Evolutionary conservation across 164 flowering plant species (phyloP).

Genomic region (Aristolochia contorta): DNA sequence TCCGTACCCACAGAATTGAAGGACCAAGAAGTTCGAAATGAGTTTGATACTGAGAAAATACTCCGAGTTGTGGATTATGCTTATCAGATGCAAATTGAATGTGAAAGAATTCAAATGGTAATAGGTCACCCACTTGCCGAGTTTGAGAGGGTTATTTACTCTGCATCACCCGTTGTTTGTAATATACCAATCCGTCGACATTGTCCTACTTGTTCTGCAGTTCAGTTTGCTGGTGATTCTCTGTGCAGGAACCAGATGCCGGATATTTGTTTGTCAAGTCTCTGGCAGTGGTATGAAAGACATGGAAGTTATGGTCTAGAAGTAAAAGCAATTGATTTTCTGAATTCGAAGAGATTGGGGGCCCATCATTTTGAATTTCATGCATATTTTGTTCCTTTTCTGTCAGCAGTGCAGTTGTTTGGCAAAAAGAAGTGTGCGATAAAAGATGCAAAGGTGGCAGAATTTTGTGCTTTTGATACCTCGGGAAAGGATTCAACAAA

Average conservation of each 20-base stretch:
- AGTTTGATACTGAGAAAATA: conserved; percentile 16
- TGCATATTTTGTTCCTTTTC: conserved; percentile 65
- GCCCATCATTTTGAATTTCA: conserved; percentile 20
- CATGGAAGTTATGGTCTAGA: conserved; percentile 63
- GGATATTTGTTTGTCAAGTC: conserved; percentile 30
- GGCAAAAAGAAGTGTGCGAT: conserved; percentile 15
- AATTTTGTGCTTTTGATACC: conserved; percentile 9
- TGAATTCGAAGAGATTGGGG: conserved; percentile 25
- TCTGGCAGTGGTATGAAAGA: conserved; percentile 81
- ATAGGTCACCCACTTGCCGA: conserved; percentile 54
- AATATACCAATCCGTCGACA: conserved; percentile 7
- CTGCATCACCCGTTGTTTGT: conserved; percentile 43
- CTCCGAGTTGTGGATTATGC: conserved; percentile 32
- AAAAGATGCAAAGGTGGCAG: conserved; percentile 10
- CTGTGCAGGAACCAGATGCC: conserved; percentile 46
- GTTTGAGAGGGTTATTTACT: conserved; percentile 49
- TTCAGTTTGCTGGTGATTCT: conserved; percentile 13
- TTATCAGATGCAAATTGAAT: conserved; percentile 29
- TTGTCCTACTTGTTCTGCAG: conserved; percentile 22
- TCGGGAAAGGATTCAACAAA: conserved; percentile 11
- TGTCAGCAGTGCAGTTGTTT: conserved; percentile 79
- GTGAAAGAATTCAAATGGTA: conserved; percentile 39
- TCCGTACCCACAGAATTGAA: too few relatives aligned
- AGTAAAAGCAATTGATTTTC: conserved; percentile 38
- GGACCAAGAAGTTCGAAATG: conserved; percentile 1